phyloP scores from a whole-genome alignment of 2,329 filamentous ascomycete species.

The Talaromyces amestolkiae region DNA sequence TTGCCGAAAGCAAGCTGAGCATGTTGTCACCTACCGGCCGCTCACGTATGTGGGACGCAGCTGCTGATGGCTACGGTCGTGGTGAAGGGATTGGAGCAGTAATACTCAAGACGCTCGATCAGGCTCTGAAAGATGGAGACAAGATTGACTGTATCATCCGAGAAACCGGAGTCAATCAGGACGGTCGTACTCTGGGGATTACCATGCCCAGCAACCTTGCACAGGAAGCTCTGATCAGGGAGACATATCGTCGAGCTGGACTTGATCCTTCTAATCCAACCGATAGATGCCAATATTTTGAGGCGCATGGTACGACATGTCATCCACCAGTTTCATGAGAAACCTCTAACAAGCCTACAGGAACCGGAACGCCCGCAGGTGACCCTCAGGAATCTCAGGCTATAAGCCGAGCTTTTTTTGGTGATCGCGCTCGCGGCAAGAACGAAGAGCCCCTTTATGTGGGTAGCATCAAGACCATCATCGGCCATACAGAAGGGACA shows the following conservation, averaged over 20 bases:
- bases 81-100: constrained; percentile 52
- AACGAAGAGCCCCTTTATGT: constrained; percentile 39
- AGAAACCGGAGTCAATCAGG: constrained; percentile 31
- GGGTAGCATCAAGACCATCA: too few relatives aligned
- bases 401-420: constrained; percentile 26
- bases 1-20: constrained; percentile 35
- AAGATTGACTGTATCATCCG: constrained; percentile 38
- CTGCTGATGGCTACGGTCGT: constrained; percentile 50
- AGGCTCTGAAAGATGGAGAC: constrained; percentile 48
- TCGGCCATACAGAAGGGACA: constrained; percentile 34
- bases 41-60: constrained; percentile 49
- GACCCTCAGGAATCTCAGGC: constrained; percentile 32
- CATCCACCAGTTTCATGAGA: not conserved
- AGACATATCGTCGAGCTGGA: constrained; percentile 36
- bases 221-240: constrained; percentile 37
- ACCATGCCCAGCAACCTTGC: constrained; percentile 33
- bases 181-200: constrained; percentile 30
- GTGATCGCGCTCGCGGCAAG: constrained; percentile 27
- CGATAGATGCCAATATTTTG: constrained; percentile 40
- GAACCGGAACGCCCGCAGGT: constrained; percentile 39
- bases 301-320: constrained; percentile 41
- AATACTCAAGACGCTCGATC: constrained; percentile 49
- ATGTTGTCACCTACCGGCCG: constrained; percentile 54
- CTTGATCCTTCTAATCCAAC: constrained; percentile 34
- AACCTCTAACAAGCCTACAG: not conserved